A percentile compares a stretch with the other conserved stretches of the same genome.
These are phyloP conservation scores for Gynandropsis gynandra DNA, from an alignment of 345 rosid genomes.

Conservation along the genomic window DNA sequence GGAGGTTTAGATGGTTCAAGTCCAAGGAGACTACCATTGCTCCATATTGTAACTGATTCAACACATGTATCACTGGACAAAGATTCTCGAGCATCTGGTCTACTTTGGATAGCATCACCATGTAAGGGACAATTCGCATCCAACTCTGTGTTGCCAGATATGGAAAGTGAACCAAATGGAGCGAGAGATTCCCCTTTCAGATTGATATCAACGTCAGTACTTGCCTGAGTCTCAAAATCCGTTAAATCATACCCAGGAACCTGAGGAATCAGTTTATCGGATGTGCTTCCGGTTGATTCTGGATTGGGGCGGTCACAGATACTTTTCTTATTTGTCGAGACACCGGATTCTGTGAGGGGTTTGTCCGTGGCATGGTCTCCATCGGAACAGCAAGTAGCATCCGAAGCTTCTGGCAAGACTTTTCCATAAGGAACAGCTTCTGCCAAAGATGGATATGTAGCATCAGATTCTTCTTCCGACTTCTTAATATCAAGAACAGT, in stretches of 20 bases:
- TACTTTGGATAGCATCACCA: slow-evolving; percentile 17
- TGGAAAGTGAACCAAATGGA: slow-evolving; percentile 27
- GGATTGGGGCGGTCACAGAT: slow-evolving; percentile 21
- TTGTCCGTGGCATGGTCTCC: slow-evolving; percentile 9
- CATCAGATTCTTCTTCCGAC: slow-evolving; percentile 13
- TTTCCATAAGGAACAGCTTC: slow-evolving; percentile 20
- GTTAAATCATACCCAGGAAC: slow-evolving; percentile 26
- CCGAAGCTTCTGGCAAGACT: background rate
- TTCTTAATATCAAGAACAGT: slow-evolving; percentile 8
- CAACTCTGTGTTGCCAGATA: slow-evolving; percentile 21
- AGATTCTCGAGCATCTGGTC: slow-evolving; percentile 32
- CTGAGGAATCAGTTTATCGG: slow-evolving; percentile 22
- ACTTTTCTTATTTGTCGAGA: slow-evolving; percentile 22
- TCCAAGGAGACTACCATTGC: slow-evolving; percentile 88
- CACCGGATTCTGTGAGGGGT: slow-evolving; percentile 23
- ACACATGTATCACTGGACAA: slow-evolving; percentile 29
- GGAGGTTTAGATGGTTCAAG: slow-evolving; percentile 92
- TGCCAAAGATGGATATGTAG: slow-evolving; percentile 8
- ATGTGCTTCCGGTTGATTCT: slow-evolving; percentile 24
- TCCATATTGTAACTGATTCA: slow-evolving; percentile 66
- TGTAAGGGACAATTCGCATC: slow-evolving; percentile 18
- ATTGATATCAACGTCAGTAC: slow-evolving; percentile 21
- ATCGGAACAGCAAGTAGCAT: too few species aligned
- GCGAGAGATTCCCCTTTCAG: slow-evolving; percentile 21
- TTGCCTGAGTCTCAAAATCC: slow-evolving; percentile 6